phyloP scores from a whole-genome alignment of 805 yeast species.

The Starmerella floricola region DNA sequence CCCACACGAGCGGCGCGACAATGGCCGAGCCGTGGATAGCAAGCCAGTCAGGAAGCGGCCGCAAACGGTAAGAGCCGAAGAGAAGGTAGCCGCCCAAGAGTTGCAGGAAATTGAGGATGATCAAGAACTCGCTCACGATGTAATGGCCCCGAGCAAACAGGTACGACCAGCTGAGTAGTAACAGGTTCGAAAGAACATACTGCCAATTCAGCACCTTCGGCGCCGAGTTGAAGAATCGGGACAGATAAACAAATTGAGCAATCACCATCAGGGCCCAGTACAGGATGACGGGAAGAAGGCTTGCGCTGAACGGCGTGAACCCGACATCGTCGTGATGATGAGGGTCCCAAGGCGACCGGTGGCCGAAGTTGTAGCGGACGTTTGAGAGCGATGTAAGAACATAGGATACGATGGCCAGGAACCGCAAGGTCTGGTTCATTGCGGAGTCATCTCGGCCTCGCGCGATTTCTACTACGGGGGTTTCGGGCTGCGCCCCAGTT shows the following conservation, averaged over 20 bases:
- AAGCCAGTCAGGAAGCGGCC: conserved; percentile 41
- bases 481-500: not conserved
- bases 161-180: conserved; percentile 51
- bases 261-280: conserved; percentile 49
- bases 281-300: conserved; percentile 28
- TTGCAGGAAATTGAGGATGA: conserved; percentile 49
- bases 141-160: conserved; percentile 50
- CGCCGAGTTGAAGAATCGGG: conserved; percentile 22
- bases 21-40: conserved; percentile 52
- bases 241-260: conserved; percentile 37
- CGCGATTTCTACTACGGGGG: not conserved
- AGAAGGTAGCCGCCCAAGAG: conserved; percentile 42
- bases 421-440: conserved; percentile 24
- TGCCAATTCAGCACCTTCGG: conserved; percentile 40
- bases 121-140: conserved; percentile 45
- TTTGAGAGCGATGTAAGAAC: conserved; percentile 46
- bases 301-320: conserved; percentile 60
- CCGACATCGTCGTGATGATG: conserved; percentile 40
- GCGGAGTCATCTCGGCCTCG: not conserved
- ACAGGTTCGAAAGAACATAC: conserved; percentile 49
- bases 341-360: conserved; percentile 34
- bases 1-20: conserved; percentile 67
- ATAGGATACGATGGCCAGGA: conserved; percentile 42
- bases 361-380: conserved; percentile 45
- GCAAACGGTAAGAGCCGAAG: conserved; percentile 48